These are phyloP conservation scores for Panaeolus cyanescens DNA, from an alignment of 768 basidiomycete genomes.

Conservation along the genomic window DNA sequence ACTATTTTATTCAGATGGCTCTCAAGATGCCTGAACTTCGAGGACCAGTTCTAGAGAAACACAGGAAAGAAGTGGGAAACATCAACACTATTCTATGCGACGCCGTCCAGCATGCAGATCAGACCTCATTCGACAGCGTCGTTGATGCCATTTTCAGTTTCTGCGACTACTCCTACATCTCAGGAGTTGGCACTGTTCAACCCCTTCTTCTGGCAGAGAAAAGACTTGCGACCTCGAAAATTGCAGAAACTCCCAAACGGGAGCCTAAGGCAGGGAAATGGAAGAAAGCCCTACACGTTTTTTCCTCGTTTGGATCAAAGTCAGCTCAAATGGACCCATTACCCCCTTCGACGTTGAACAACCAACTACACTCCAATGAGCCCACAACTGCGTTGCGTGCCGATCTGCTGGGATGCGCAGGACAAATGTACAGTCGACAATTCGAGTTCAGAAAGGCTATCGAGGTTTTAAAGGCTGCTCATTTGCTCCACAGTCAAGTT, in stretches of 20 bases:
- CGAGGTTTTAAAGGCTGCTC: constrained; percentile 21
- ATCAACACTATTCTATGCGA: constrained; percentile 24
- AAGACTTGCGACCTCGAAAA: constrained; percentile 12
- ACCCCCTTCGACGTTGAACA: neutral
- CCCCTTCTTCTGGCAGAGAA: constrained; percentile 19
- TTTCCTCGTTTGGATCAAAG: neutral
- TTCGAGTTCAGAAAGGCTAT: constrained; percentile 19
- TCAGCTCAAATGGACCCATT: neutral
- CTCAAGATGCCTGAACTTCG: constrained; percentile 9
- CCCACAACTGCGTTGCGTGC: constrained; percentile 18
- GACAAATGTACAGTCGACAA: constrained; percentile 25
- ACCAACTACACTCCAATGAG: no score
- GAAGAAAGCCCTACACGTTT: neutral
- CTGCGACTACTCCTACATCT: constrained; percentile 24
- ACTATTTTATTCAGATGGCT: constrained; percentile 23
- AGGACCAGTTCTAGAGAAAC: constrained; percentile 12
- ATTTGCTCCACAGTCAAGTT: constrained; percentile 20
- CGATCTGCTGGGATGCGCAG: constrained; percentile 28
- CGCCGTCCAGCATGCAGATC: constrained; percentile 9
- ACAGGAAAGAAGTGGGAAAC: constrained; percentile 24
- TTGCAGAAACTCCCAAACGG: no score
- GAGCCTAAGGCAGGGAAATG: neutral
- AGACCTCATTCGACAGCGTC: constrained; percentile 13
- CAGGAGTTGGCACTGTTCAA: constrained; percentile 21
- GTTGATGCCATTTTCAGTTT: constrained; percentile 22